phyloP scores from a whole-genome alignment of 2,329 filamentous ascomycete species.

The Leptosphaerulina australis region DNA sequence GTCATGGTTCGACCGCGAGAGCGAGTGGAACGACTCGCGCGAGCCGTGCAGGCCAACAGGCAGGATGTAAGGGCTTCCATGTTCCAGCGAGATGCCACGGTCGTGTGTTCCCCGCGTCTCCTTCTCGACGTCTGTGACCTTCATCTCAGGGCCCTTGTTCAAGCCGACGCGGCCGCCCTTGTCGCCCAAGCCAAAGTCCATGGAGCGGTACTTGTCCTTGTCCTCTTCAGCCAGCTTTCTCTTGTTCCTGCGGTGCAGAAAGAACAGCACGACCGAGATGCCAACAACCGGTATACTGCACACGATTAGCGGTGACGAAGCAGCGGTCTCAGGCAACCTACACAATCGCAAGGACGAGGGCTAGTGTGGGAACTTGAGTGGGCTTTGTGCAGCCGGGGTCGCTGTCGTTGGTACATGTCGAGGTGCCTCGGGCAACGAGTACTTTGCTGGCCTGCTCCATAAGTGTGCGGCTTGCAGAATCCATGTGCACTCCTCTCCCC shows the following conservation, averaged over 20 bases:
- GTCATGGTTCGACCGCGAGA: slow-evolving; percentile 75
- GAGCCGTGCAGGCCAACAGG: slow-evolving; percentile 80
- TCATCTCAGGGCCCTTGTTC: slow-evolving; percentile 58
- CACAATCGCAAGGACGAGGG: slow-evolving; percentile 44
- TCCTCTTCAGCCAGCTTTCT: slow-evolving; percentile 78
- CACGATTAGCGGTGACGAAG: slow-evolving; percentile 29
- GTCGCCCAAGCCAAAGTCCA: slow-evolving; percentile 86
- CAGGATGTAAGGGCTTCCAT: slow-evolving; percentile 90
- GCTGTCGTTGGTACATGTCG: slow-evolving; percentile 42
- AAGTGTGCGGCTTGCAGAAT: slow-evolving; percentile 31
- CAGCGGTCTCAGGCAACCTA: slow-evolving; percentile 25
- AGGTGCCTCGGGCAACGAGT: slow-evolving; percentile 32
- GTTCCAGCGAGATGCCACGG: slow-evolving; percentile 64
- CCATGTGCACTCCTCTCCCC: slow-evolving; percentile 28
- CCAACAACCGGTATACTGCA: slow-evolving; percentile 75
- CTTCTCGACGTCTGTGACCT: slow-evolving; percentile 61
- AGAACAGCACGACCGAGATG: slow-evolving; percentile 70
- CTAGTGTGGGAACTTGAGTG: slow-evolving; percentile 38
- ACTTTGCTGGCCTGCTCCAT: slow-evolving; percentile 35
- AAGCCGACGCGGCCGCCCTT: slow-evolving; percentile 44
- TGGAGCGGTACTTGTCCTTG: slow-evolving; percentile 84
- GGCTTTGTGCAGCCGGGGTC: slow-evolving; percentile 47
- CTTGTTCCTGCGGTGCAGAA: slow-evolving; percentile 79
- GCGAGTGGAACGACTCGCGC: slow-evolving; percentile 82
- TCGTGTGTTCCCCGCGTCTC: slow-evolving; percentile 40